Evolutionary conservation across 2,329 filamentous ascomycete genomes (phyloP).

Genomic region (Colletotrichum eleusines): DNA sequence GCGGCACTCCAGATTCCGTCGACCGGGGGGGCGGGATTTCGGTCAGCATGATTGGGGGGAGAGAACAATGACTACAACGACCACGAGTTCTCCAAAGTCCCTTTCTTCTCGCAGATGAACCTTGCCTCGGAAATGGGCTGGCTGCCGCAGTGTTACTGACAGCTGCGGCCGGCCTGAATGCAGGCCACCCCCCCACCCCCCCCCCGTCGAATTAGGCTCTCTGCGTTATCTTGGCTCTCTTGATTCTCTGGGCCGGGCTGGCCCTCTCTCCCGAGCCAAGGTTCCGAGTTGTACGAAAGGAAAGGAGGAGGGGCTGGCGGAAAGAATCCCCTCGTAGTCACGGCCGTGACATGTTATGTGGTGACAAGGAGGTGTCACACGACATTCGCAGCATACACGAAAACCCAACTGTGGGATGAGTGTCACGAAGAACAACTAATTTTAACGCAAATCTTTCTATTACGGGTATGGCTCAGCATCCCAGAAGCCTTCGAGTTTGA

Average conservation of each 20-base stretch:
- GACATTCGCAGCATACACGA: slow-evolving; percentile 10
- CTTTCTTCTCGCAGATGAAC: not conserved
- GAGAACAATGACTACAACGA: not conserved
- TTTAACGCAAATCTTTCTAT: slow-evolving; percentile 32
- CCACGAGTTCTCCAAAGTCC: not conserved
- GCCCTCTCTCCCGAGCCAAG: not conserved
- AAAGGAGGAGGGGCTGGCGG: not conserved
- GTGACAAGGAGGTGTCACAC: slow-evolving; percentile 13
- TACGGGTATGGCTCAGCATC: slow-evolving; percentile 30
- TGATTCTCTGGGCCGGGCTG: not conserved
- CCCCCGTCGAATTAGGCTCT: not conserved
- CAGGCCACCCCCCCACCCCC: slow-evolving; percentile 31
- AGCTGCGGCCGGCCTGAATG: slow-evolving; percentile 19
- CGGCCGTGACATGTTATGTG: slow-evolving; percentile 2
- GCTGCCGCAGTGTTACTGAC: slow-evolving; percentile 28
- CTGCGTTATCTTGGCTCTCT: not conserved
- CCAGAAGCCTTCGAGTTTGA: not conserved
- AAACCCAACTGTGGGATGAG: slow-evolving; percentile 1
- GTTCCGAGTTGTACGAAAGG: slow-evolving; percentile 19
- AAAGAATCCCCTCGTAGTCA: slow-evolving; percentile 21
- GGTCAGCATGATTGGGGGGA: not conserved
- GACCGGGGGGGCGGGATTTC: not conserved
- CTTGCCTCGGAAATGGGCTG: not conserved
- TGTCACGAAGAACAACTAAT: slow-evolving; percentile 15
- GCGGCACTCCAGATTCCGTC: not conserved